phyloP scores from a whole-genome alignment of 352 stramenopile genomes.

The Phytophthora aleatoria region DNA sequence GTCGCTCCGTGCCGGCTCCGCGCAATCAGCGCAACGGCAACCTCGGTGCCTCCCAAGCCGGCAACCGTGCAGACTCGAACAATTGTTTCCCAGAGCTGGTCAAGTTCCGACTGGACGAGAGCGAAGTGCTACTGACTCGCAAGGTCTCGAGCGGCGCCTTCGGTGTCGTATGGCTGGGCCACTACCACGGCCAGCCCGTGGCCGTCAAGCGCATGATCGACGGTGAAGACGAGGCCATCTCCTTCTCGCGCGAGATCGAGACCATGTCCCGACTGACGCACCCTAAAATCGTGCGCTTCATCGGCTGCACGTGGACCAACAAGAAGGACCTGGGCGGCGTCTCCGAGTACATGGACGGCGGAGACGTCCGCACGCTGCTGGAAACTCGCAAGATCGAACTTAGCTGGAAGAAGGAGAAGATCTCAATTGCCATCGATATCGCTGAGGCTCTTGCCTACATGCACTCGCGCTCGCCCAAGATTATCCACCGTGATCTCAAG shows the following conservation, averaged over 20 bases:
- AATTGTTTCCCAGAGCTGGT: slow-evolving; percentile 75
- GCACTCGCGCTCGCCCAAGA: slow-evolving; percentile 80
- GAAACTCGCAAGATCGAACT: slow-evolving; percentile 85
- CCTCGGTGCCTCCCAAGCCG: slow-evolving; percentile 12
- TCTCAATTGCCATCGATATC: slow-evolving; percentile 85
- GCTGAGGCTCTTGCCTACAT: slow-evolving; percentile 83
- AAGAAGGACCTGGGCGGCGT: slow-evolving; percentile 76
- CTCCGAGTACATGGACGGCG: slow-evolving; percentile 89
- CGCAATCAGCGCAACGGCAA: slow-evolving; percentile 27
- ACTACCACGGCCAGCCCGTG: slow-evolving; percentile 87
- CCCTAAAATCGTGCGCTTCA: slow-evolving; percentile 87
- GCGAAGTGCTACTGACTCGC: slow-evolving; percentile 79
- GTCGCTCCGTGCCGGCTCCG: slow-evolving; percentile 9
- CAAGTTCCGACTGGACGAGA: slow-evolving; percentile 81
- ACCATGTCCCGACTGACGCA: slow-evolving; percentile 83
- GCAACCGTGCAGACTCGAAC: slow-evolving; percentile 43
- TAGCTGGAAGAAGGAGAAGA: slow-evolving; percentile 83
- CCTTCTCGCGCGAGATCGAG: slow-evolving; percentile 82
- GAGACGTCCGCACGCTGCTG: slow-evolving; percentile 81
- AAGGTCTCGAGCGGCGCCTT: slow-evolving; percentile 86
- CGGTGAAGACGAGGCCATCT: slow-evolving; percentile 71
- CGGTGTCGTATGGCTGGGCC: slow-evolving; percentile 83
- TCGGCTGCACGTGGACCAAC: slow-evolving; percentile 85
- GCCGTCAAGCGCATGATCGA: slow-evolving; percentile 90
- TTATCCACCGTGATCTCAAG: slow-evolving; percentile 89